Percentiles rank a stretch among this genome's conserved stretches.
phyloP scores from a whole-genome alignment of 1,284 basidiomycete species.

The Sporisorium scitamineum region DNA sequence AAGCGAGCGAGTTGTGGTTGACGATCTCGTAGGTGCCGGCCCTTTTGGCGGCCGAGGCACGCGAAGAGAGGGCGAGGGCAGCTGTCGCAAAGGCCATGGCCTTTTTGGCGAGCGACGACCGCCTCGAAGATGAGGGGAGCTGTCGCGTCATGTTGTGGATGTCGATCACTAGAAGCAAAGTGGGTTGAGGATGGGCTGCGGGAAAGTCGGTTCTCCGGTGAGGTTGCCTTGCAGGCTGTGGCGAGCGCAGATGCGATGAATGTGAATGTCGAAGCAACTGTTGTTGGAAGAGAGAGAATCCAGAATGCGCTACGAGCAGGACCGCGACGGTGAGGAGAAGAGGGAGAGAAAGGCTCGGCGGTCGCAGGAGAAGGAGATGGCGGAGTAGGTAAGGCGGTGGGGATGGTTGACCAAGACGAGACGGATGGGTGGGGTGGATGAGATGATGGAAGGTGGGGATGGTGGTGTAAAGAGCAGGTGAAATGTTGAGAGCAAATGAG shows the following conservation, averaged over 20 bases:
- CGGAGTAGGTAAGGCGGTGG: neutral
- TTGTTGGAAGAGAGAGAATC: neutral
- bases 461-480: neutral
- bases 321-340: neutral
- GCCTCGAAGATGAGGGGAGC: slow-evolving; percentile 28
- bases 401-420: neutral
- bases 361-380: neutral
- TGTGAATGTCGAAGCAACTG: neutral
- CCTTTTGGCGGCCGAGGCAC: slow-evolving; percentile 25
- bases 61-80: slow-evolving; percentile 37
- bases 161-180: neutral
- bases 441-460: neutral
- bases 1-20: slow-evolving; percentile 60
- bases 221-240: neutral
- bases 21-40: slow-evolving; percentile 63
- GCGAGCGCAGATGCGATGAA: neutral
- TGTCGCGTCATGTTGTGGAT: slow-evolving; percentile 22
- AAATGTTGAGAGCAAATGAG: neutral
- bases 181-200: neutral
- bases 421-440: neutral
- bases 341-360: neutral
- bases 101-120: slow-evolving; percentile 32
- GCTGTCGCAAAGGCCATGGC: slow-evolving; percentile 28
- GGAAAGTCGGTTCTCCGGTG: neutral
- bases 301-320: slow-evolving; percentile 1